phyloP scores from a whole-genome alignment of 2,329 filamentous ascomycete species.

The Calonectria ilicicola region DNA sequence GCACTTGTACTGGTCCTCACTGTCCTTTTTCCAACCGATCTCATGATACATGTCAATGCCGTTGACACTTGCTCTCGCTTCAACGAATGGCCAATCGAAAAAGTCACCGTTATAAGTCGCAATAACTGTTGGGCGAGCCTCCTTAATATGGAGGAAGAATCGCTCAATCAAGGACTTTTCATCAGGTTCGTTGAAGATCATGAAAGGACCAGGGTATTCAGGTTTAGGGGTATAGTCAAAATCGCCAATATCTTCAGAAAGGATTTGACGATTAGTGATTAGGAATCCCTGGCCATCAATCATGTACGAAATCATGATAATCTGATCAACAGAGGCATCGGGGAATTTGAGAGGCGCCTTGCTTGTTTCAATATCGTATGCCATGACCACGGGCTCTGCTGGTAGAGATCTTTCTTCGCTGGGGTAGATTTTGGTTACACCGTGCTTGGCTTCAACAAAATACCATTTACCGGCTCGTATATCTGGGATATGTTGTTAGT shows the following conservation, averaged over 20 bases:
- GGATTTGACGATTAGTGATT: conserved; percentile 97
- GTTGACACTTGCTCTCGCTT: conserved; percentile 90
- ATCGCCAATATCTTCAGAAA: conserved; percentile 96
- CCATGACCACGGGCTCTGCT: conserved; percentile 97
- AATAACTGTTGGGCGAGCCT: conserved; percentile 93
- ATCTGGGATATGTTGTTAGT: conserved; percentile 64
- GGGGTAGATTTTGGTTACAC: conserved; percentile 83
- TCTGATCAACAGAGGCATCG: conserved; percentile 91
- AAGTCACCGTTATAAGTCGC: conserved; percentile 99
- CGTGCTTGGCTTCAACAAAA: conserved; percentile 92
- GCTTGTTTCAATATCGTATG: conserved; percentile 98
- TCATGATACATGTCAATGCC: conserved; percentile 99
- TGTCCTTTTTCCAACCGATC: conserved; percentile 96
- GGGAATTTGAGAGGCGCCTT: conserved; percentile 97
- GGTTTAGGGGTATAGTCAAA: conserved; percentile 99
- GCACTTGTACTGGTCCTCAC: conserved; percentile 95
- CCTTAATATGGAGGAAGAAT: conserved; percentile 96
- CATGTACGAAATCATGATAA: conserved; percentile 99
- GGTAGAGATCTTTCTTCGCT: conserved; percentile 89
- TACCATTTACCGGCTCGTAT: conserved; percentile 98
- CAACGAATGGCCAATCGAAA: conserved; percentile 99
- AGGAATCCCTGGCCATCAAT: conserved; percentile 98
- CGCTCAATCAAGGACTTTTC: conserved; percentile 89
- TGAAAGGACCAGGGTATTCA: conserved; percentile 94
- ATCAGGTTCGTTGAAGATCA: conserved; percentile 98